These are phyloP conservation scores for Gamsiella multidivaricata DNA, from an alignment of 192 early-diverging fungal genomes.

Conservation along the genomic window DNA sequence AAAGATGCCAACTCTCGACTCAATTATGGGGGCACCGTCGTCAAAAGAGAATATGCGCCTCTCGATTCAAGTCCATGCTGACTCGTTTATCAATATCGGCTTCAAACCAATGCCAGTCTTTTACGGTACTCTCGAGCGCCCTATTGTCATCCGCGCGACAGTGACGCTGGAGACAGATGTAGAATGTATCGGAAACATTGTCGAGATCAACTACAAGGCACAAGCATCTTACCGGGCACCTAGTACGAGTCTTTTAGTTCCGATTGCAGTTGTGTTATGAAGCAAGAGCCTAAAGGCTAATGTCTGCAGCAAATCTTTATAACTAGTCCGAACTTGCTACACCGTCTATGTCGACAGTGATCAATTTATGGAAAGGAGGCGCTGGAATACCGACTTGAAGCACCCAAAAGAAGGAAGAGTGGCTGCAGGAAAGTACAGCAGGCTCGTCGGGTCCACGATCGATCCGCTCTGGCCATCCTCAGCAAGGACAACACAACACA, in stretches of 20 bases:
- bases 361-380: not conserved
- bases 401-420: not conserved
- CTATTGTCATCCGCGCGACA: not conserved
- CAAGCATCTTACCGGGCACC: not conserved
- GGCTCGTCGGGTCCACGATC: not conserved
- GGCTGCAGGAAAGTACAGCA: constrained; percentile 12
- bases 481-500: not conserved
- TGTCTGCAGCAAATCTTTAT: no score
- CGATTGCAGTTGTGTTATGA: not conserved
- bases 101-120: not conserved
- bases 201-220: not conserved
- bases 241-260: not conserved
- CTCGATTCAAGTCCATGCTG: not conserved
- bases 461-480: constrained; percentile 20
- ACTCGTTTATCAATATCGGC: not conserved
- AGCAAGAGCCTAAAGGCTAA: no score
- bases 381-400: not conserved
- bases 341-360: not conserved
- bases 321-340: not conserved
- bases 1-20: no score
- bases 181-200: constrained; percentile 5
- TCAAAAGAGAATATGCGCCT: constrained; percentile 1
- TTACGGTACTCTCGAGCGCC: constrained; percentile 3
- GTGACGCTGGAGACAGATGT: constrained; percentile 9
- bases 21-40: not conserved